phyloP scores from a whole-genome alignment of 176 grass and related monocot genomes.

The Rhipidocladum racemiflorum region DNA sequence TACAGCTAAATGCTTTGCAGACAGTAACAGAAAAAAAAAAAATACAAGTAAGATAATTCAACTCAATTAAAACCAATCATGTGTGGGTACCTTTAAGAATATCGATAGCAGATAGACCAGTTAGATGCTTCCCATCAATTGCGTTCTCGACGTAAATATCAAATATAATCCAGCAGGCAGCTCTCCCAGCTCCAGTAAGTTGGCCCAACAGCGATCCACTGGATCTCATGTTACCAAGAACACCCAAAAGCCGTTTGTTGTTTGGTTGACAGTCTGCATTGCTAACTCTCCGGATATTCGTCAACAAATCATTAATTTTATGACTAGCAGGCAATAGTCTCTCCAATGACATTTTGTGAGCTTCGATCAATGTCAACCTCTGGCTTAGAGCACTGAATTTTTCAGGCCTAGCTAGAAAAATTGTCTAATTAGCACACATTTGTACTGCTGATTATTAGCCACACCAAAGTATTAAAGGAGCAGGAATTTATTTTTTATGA shows the following conservation, averaged over 20 bases:
- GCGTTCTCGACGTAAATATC: slow-evolving; percentile 75
- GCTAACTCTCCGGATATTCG: slow-evolving; percentile 44
- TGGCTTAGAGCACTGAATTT: slow-evolving; percentile 73
- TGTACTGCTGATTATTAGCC: slow-evolving; percentile 18
- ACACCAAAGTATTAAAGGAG: slow-evolving; percentile 18
- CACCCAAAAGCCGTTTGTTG: slow-evolving; percentile 59
- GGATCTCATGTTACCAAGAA: slow-evolving; percentile 47
- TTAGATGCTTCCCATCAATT: slow-evolving; percentile 69
- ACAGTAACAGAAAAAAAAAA: not conserved
- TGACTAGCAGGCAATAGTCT: slow-evolving; percentile 36
- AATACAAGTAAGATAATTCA: not conserved
- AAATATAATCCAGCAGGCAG: slow-evolving; percentile 70
- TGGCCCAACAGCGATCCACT: slow-evolving; percentile 43
- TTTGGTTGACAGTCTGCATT: slow-evolving; percentile 48
- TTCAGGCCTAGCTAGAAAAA: slow-evolving; percentile 81
- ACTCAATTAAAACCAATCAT: not conserved
- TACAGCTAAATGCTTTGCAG: not conserved
- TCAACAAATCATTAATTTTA: slow-evolving; percentile 49
- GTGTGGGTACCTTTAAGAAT: slow-evolving; percentile 53
- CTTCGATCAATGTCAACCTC: slow-evolving; percentile 69
- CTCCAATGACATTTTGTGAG: slow-evolving; percentile 55
- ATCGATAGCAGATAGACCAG: slow-evolving; percentile 51
- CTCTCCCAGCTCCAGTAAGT: slow-evolving; percentile 54
- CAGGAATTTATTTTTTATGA: not conserved
- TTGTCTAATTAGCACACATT: slow-evolving; percentile 38